phyloP scores from a whole-genome alignment of 768 basidiomycete genomes.

The Boletus reticuloceps region DNA sequence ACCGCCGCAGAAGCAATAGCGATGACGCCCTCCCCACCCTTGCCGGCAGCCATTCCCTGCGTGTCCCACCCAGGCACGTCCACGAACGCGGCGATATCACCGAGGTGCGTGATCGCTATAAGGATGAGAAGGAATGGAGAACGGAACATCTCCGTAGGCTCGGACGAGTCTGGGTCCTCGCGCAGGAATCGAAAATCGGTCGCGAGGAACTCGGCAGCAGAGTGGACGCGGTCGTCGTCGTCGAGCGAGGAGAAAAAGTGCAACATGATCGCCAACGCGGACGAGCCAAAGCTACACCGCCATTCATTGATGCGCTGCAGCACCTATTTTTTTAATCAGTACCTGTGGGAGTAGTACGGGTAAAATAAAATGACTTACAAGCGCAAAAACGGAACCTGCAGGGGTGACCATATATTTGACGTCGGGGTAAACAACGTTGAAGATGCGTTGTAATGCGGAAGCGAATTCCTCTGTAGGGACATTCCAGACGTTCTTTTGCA shows the following conservation, averaged over 20 bases:
- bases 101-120: not conserved
- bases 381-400: not conserved
- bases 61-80: constrained; percentile 2
- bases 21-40: constrained; percentile 1
- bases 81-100: not conserved
- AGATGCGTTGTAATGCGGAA: not conserved
- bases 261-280: not conserved
- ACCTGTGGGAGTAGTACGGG: no score
- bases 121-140: not conserved
- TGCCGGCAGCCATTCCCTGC: not conserved
- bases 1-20: constrained; percentile 5
- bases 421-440: constrained; percentile 1
- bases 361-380: not conserved
- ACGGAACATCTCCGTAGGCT: not conserved
- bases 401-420: not conserved
- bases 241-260: constrained; percentile 4
- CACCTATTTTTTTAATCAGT: not conserved
- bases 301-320: not conserved
- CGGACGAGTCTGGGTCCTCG: not conserved
- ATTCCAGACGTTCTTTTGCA: not conserved
- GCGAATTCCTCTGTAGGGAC: not conserved
- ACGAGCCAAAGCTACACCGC: not conserved
- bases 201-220: not conserved
- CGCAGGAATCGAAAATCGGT: constrained; percentile 3
- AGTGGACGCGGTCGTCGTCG: not conserved